These are phyloP conservation scores for Adansonia rubrostipa DNA, from an alignment of 441 rosid species.

Conservation along the genomic window DNA sequence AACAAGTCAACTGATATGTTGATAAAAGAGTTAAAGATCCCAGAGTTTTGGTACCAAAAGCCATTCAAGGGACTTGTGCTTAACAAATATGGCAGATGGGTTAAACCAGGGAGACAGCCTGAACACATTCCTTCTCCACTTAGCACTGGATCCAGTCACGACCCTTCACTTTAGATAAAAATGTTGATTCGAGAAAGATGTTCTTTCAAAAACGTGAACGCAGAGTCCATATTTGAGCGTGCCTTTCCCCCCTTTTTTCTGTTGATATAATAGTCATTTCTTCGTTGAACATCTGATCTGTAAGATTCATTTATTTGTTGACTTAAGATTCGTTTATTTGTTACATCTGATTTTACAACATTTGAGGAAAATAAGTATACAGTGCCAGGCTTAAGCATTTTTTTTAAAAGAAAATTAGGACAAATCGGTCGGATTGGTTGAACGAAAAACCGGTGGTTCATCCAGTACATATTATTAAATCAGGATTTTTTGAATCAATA, in stretches of 20 bases:
- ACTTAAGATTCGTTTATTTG: too few relatives aligned
- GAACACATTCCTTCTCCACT: constrained; percentile 60
- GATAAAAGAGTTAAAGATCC: constrained; percentile 66
- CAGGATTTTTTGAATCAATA: too few relatives aligned
- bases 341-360: not conserved
- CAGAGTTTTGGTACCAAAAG: constrained; percentile 62
- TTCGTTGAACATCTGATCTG: constrained; percentile 16
- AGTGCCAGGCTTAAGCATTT: too few relatives aligned
- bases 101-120: constrained; percentile 43
- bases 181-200: constrained; percentile 8
- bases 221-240: not conserved
- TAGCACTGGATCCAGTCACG: constrained; percentile 22
- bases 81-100: constrained; percentile 65
- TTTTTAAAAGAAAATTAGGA: too few relatives aligned
- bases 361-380: not conserved
- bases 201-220: not conserved
- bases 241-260: not conserved
- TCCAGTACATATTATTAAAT: too few relatives aligned
- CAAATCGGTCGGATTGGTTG: too few relatives aligned
- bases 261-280: not conserved
- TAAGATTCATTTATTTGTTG: not conserved
- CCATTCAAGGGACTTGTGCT: constrained; percentile 72
- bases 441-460: too few relatives aligned
- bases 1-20: constrained; percentile 70
- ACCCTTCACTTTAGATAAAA: not conserved